These are phyloP conservation scores for Hanseniaspora occidentalis DNA, from an alignment of 805 yeast genomes.

Conservation along the genomic window DNA sequence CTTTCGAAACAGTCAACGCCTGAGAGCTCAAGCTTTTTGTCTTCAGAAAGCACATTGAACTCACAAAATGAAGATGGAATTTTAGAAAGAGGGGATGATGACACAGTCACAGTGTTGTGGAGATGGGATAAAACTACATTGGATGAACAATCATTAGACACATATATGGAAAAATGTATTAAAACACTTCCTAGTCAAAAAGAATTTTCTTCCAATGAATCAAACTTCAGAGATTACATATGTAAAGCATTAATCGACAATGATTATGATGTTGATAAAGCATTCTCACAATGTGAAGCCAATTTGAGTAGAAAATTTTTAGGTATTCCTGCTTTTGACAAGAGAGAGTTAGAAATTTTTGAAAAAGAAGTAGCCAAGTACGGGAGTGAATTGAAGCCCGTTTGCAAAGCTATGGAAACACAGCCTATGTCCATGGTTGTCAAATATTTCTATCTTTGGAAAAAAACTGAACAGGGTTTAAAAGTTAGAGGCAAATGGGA, in stretches of 20 bases:
- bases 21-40: no score
- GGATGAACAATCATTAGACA: constrained; percentile 29
- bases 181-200: constrained; percentile 43
- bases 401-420: constrained; percentile 55
- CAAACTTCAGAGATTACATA: constrained; percentile 73
- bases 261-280: constrained; percentile 37
- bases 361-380: constrained; percentile 60
- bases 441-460: constrained; percentile 83
- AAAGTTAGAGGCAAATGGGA: constrained; percentile 71
- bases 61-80: constrained; percentile 4
- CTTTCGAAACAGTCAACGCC: no score
- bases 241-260: constrained; percentile 40
- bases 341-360: constrained; percentile 52
- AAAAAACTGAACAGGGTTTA: constrained; percentile 67
- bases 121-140: constrained; percentile 25
- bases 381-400: constrained; percentile 74
- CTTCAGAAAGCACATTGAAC: no score
- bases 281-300: constrained; percentile 33
- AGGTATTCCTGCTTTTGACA: constrained; percentile 64
- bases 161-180: constrained; percentile 40
- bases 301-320: constrained; percentile 43
- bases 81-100: constrained; percentile 50
- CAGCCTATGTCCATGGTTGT: constrained; percentile 73
- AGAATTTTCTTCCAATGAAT: constrained; percentile 46
- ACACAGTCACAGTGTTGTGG: constrained; percentile 59